Percentiles rank a stretch among this genome's conserved stretches.
Conservation (phyloP, 2,329 filamentous ascomycete genomes). For the Fusarium praegraminearum region DNA sequence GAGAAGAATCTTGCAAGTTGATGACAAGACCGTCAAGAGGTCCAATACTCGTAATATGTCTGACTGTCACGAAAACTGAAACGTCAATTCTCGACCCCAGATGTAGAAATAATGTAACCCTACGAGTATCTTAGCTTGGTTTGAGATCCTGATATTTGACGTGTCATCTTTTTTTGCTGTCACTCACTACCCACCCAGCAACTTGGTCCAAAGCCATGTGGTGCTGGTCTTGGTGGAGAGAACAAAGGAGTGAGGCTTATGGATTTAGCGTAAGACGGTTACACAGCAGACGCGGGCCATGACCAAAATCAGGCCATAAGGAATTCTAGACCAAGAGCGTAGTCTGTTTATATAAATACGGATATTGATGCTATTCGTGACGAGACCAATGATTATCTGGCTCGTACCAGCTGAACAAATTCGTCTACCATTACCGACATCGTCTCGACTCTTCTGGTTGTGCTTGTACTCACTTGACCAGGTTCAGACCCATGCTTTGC, state of each 20-base stretch:
- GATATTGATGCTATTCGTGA: slow-evolving; percentile 11
- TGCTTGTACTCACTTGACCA: background rate
- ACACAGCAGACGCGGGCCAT: slow-evolving; percentile 22
- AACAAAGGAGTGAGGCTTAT: background rate
- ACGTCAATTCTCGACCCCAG: background rate
- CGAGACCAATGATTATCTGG: background rate
- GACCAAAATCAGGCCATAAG: slow-evolving; percentile 29
- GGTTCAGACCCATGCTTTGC: background rate
- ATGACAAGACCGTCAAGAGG: background rate
- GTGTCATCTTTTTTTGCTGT: slow-evolving; percentile 10
- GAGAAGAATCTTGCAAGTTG: background rate
- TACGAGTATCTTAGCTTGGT: background rate
- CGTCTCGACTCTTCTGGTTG: background rate
- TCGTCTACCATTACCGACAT: slow-evolving; percentile 9
- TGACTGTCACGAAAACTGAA: background rate
- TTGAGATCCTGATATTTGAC: slow-evolving; percentile 19
- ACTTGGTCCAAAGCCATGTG: slow-evolving; percentile 4
- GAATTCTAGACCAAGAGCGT: slow-evolving; percentile 28
- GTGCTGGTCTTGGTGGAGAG: background rate
- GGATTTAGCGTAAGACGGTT: slow-evolving; percentile 10
- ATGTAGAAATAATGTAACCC: slow-evolving; percentile 12
- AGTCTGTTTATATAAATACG: background rate
- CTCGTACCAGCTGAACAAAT: slow-evolving; percentile 1
- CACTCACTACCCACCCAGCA: background rate
- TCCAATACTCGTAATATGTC: background rate